Percentiles rank a stretch among this genome's conserved stretches.
These are phyloP conservation scores for Xylariaceae sp. DNA, from an alignment of 2,329 filamentous ascomycete genomes.

Conservation along the genomic window DNA sequence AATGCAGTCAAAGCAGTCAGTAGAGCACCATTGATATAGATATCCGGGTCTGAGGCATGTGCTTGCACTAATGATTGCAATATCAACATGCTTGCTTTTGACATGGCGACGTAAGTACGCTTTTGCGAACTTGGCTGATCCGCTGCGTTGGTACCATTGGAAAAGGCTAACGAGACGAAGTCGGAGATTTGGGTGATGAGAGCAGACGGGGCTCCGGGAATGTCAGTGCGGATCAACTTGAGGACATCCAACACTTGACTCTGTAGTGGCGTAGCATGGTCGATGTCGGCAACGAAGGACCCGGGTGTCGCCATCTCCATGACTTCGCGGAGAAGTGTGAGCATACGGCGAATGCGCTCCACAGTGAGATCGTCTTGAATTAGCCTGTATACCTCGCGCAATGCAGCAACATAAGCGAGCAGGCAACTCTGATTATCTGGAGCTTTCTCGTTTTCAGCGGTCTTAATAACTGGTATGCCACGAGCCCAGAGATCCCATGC, in stretches of 20 bases:
- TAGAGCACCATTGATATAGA: conserved; percentile 66
- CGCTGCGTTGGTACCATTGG: conserved; percentile 34
- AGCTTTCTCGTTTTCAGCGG: conserved; percentile 40
- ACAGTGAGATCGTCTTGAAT: conserved; percentile 59
- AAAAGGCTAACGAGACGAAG: conserved; percentile 66
- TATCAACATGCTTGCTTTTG: conserved; percentile 72
- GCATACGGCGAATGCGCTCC: conserved; percentile 60
- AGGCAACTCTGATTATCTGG: conserved; percentile 73
- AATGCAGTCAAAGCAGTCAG: conserved; percentile 61
- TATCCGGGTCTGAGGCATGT: conserved; percentile 57
- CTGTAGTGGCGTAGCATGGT: conserved; percentile 69
- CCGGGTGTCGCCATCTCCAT: conserved; percentile 64
- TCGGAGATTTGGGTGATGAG: conserved; percentile 65
- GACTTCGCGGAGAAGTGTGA: conserved; percentile 64
- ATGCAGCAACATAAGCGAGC: conserved; percentile 73
- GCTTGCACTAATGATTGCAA: conserved; percentile 55
- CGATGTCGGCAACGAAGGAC: conserved; percentile 65
- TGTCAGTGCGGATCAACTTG: conserved; percentile 61
- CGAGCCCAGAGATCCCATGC: conserved; percentile 68
- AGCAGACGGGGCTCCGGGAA: conserved; percentile 59
- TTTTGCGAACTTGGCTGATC: conserved; percentile 38
- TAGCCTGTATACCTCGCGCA: conserved; percentile 73
- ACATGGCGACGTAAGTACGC: conserved; percentile 84
- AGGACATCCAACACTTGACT: conserved; percentile 62
- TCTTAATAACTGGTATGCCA: conserved; percentile 51